A percentile compares a stretch with the other conserved stretches of the same genome.
Conservation (phyloP, 768 basidiomycete species). For the Daedaleopsis nitida region DNA sequence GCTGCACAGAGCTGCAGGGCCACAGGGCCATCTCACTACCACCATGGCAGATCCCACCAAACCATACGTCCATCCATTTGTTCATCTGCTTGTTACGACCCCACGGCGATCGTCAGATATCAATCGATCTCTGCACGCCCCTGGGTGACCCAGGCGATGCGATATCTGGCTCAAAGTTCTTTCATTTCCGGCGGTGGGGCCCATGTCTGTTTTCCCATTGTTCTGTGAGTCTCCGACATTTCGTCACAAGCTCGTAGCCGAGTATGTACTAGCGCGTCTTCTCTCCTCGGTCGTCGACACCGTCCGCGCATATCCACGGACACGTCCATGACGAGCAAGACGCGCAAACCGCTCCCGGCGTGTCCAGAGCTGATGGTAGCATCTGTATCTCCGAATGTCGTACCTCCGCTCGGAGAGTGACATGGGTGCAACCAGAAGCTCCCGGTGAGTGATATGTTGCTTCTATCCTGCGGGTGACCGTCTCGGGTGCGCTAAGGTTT, state of each 20-base stretch:
- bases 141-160: neutral
- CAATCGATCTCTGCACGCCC: neutral
- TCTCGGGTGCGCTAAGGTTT: neutral
- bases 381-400: neutral
- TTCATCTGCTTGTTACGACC: neutral
- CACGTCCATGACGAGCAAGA: neutral
- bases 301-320: neutral
- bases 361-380: no score
- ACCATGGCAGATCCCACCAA: neutral
- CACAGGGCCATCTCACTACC: neutral
- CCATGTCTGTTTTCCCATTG: neutral
- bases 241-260: neutral
- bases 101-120: constrained; percentile 3
- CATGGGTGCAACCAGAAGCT: neutral
- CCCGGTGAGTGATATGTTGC: neutral
- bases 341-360: no score
- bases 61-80: neutral
- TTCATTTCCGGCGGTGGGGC: neutral
- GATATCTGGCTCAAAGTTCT: constrained; percentile 3
- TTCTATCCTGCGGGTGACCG: neutral
- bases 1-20: neutral
- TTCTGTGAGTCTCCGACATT: neutral
- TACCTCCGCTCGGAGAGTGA: neutral
- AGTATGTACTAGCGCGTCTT: constrained; percentile 4
- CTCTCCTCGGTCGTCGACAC: neutral